Evolutionary conservation across 1,284 basidiomycete species (phyloP).

Genomic region (Trichosporon sp.): DNA sequence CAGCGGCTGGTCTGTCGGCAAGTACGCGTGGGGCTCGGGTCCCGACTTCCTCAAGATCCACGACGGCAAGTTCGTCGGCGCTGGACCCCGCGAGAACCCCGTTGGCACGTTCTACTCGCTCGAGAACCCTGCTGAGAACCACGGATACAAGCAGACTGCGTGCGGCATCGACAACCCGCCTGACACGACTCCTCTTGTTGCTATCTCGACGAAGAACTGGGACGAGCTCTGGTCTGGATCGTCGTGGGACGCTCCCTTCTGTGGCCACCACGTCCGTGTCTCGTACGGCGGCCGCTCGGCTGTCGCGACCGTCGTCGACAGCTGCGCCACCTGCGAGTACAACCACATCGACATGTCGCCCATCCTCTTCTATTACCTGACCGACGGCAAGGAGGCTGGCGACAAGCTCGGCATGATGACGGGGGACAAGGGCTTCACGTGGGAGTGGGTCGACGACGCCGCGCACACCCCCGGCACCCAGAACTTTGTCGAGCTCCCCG

Average conservation of each 20-base stretch:
- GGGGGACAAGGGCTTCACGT: not conserved
- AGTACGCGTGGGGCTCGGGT: not conserved
- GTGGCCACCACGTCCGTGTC: constrained; percentile 1
- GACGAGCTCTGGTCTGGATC: not conserved
- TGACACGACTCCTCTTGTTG: not conserved
- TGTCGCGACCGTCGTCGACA: not conserved
- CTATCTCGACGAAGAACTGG: constrained; percentile 3
- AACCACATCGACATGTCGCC: constrained; percentile 8
- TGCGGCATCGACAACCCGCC: not conserved
- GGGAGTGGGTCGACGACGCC: not conserved
- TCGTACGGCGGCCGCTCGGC: not conserved
- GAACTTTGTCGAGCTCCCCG: not conserved
- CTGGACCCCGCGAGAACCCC: constrained; percentile 41
- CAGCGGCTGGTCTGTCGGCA: not conserved
- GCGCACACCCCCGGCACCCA: not conserved
- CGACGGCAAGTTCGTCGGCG: constrained; percentile 14
- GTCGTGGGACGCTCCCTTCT: not conserved
- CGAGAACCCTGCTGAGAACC: constrained; percentile 14
- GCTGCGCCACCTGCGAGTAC: constrained; percentile 6
- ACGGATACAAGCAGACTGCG: not conserved
- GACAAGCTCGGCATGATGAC: not conserved
- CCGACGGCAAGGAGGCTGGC: not conserved
- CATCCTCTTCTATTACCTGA: constrained; percentile 1
- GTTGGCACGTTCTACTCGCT: constrained; percentile 8
- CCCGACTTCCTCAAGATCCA: constrained; percentile 43